These are phyloP conservation scores for Plasmodium chabaudi DNA, from an alignment of 169 alveolate species.

Conservation along the genomic window DNA sequence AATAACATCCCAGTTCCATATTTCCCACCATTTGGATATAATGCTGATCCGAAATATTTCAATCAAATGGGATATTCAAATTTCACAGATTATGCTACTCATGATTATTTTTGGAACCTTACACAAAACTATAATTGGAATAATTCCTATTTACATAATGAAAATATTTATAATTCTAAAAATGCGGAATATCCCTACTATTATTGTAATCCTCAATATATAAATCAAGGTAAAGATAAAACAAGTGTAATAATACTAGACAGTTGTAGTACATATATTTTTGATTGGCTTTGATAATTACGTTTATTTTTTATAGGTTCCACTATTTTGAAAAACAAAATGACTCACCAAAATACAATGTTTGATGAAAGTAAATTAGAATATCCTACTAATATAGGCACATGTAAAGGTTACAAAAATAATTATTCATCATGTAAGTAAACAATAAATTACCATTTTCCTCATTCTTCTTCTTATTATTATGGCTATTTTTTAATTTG, in stretches of 20 bases:
- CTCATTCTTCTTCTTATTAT: neutral
- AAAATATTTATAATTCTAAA: conserved; percentile 28
- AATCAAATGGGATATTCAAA: conserved; percentile 29
- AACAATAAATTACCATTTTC: neutral
- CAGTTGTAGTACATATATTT: neutral
- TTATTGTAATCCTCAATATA: conserved; percentile 20
- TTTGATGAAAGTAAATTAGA: conserved; percentile 16
- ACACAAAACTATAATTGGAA: conserved; percentile 32
- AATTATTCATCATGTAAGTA: conserved; percentile 21
- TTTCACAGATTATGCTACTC: neutral
- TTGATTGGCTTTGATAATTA: neutral
- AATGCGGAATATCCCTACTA: conserved; percentile 30
- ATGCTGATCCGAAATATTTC: conserved; percentile 2
- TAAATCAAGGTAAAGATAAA: conserved; percentile 18
- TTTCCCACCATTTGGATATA: conserved; percentile 33
- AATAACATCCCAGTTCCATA: conserved; percentile 11
- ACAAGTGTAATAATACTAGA: too few relatives aligned
- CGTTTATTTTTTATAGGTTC: too few relatives aligned
- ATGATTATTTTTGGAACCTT: conserved; percentile 20
- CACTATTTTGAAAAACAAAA: too few relatives aligned
- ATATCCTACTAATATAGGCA: conserved; percentile 4
- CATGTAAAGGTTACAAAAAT: neutral
- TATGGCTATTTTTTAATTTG: neutral
- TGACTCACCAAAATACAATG: too few relatives aligned
- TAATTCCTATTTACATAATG: conserved; percentile 17